Evolutionary conservation across 345 rosid genomes (phyloP), one percentile per base, ranked within the genome.

Genomic region (Bretschneidera sinensis): DNA sequence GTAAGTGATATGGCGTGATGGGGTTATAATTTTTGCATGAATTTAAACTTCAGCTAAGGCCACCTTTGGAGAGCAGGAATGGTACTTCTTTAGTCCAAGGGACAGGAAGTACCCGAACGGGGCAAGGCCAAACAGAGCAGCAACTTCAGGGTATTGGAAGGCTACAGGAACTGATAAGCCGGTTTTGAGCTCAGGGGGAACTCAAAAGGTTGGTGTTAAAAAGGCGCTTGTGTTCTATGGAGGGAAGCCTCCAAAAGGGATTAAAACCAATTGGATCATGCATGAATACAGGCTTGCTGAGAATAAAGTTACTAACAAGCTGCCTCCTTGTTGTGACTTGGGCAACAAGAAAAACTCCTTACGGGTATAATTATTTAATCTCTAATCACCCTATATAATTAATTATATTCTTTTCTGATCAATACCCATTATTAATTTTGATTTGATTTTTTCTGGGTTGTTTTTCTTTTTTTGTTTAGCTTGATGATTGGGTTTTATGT

Each of bases 131-230:
- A 94, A 94, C 75, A 55, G 97, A 65, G 99, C 96, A 0, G 97
- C 99, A 0, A 91, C 96, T 15, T 91, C 99, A 0, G 99, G 99
- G 34, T 94, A 94, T 60, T 94, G 99, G 99, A 94, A 94, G 79
- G 99, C 99, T 0, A 94, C 99, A 0, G 99, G 99, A 33, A 94
- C 95, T 1, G 99, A 94, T 66, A 94, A 91, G 78, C 97, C 99
- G 24, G 87, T 94, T 13, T 45, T 90, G 51, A 75, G 85, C 9
- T 77, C 87, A 0, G 78, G 74, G 0, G 96, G 89, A 15, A 77
- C 63, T 43, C 84, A 79, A 50, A 94, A 83, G 51, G 87, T 94
- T 17, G 97, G 99, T 0, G 97, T 94, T 28, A 94, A 92, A 61
- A 92, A 92, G 60, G 97, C 96, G 0, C 76, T 94, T 23, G 99